Evolutionary conservation across 2,329 filamentous ascomycete species (phyloP), one percentile per base, ranked within the genome.

Genomic region (Amauroascus verrucosus): DNA sequence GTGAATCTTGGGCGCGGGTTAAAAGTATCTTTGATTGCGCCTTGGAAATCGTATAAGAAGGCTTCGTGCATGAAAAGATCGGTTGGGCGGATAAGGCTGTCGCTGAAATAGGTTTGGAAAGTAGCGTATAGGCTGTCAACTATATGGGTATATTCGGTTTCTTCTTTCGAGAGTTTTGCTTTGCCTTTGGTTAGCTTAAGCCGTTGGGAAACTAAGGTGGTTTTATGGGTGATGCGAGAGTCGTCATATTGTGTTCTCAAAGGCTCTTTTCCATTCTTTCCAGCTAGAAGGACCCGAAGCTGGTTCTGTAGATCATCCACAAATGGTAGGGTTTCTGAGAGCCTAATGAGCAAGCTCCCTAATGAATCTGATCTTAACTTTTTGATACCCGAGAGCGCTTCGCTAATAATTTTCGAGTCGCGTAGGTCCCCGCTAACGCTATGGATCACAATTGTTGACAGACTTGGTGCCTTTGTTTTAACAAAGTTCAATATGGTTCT

Each of bases 161-260:
- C 77, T 54, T 77, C 69, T 56, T 76, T 69, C 0, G 78, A 76
- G 2, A 81, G 65, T 6, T 74, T 70, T 1, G 76, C 73, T 61
- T 77, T 79, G 53, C 77, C 75, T 62, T 78, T 81, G 65, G 74
- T 79, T 20, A 82, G 67, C 49, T 77, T 73, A 18, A 82, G 75
- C 57, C 80, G 79, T 58, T 81, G 77, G 16, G 79, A 76, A 2
- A 81, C 73, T n/a, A 82, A 70, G 0, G 79, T 81, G 2, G 79
- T 80, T 54, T 77, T 71, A 5, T 79, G 64, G 16, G 74, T 75
- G 3, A 76, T 74, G 58, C 76, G 75, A 40, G 84, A 83, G 9
- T 84, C 77, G 60, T 84, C 84, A 66, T 93, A 86, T 64, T 84
- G 84, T 69, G 84, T 94, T 57, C 83, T 82, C 28, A 94, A 75